phyloP scores from a whole-genome alignment of 345 rosid species.

The Brassica incana region DNA sequence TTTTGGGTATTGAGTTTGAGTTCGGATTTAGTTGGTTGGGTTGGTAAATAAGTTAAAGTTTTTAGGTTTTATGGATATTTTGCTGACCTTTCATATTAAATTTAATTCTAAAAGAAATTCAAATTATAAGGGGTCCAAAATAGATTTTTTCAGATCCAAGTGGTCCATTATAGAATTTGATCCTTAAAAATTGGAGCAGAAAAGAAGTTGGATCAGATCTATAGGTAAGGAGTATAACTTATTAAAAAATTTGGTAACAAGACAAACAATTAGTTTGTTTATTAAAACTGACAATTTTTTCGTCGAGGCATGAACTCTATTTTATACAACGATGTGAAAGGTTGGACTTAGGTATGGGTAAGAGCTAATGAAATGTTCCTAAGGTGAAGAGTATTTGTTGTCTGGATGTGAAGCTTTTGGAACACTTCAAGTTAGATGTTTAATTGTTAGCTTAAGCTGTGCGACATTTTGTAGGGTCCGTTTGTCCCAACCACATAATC shows the following conservation, averaged over 20 bases:
- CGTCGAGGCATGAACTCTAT: constrained; percentile 25
- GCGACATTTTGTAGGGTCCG: constrained; percentile 33
- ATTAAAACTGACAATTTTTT: constrained; percentile 23
- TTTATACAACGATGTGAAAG: constrained; percentile 30
- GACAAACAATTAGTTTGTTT: background rate
- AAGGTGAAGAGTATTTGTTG: constrained; percentile 28
- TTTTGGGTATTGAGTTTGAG: too few species aligned
- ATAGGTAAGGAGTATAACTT: constrained; percentile 3
- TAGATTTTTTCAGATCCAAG: too few species aligned
- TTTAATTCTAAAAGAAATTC: too few species aligned
- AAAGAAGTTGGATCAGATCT: constrained; percentile 26
- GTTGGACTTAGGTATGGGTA: constrained; percentile 35
- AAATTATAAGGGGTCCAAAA: too few species aligned
- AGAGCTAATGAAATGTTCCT: constrained; percentile 36
- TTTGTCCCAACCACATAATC: constrained; percentile 33
- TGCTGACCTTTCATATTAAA: too few species aligned
- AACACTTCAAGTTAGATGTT: constrained; percentile 42
- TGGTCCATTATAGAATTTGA: too few species aligned
- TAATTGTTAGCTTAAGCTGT: constrained; percentile 28
- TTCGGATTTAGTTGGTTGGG: too few species aligned
- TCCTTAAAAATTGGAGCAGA: constrained; percentile 12
- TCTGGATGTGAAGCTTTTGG: constrained; percentile 28
- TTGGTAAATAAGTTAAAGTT: too few species aligned
- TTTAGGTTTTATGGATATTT: too few species aligned
- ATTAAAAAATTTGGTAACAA: constrained; percentile 22